These are phyloP conservation scores for Umbelopsis vinacea DNA, from an alignment of 192 early-diverging fungal genomes.

Conservation along the genomic window DNA sequence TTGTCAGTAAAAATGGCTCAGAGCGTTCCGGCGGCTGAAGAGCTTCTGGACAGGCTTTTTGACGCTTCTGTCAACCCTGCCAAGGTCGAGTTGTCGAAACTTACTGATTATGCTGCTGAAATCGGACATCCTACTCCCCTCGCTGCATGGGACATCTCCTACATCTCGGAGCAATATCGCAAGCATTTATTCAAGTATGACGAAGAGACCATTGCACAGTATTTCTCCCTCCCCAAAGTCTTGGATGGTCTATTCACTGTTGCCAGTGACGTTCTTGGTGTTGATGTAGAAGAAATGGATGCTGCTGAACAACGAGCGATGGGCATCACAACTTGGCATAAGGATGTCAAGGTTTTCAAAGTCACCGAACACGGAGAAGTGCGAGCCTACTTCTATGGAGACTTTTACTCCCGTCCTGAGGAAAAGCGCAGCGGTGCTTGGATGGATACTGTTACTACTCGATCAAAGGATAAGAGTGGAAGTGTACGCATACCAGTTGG, in stretches of 20 bases:
- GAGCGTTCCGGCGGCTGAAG: slow-evolving; percentile 43
- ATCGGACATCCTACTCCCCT: slow-evolving; percentile 45
- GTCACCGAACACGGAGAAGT: slow-evolving; percentile 47
- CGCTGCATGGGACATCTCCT: slow-evolving; percentile 55
- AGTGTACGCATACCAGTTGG: slow-evolving; percentile 52
- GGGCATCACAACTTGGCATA: slow-evolving; percentile 54
- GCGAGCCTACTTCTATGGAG: slow-evolving; percentile 65
- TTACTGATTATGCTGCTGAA: slow-evolving; percentile 52
- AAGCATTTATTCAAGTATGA: slow-evolving; percentile 55
- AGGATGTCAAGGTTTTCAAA: slow-evolving; percentile 62
- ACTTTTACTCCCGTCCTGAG: slow-evolving; percentile 59
- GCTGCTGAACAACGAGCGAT: slow-evolving; percentile 36
- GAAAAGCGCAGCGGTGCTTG: slow-evolving; percentile 65
- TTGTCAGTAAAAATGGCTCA: slow-evolving; percentile 63
- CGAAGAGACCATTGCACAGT: slow-evolving; percentile 59
- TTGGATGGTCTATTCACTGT: slow-evolving; percentile 60
- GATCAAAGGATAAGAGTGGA: slow-evolving; percentile 44
- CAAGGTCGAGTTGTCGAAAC: slow-evolving; percentile 42
- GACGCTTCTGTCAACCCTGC: slow-evolving; percentile 48
- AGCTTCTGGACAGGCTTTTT: slow-evolving; percentile 50
- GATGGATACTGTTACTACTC: slow-evolving; percentile 59
- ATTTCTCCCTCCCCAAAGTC: slow-evolving; percentile 58
- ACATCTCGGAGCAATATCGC: slow-evolving; percentile 55
- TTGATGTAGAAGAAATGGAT: slow-evolving; percentile 50
- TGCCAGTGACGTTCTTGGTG: slow-evolving; percentile 50